phyloP scores from a whole-genome alignment of 352 stramenopile genomes.

The Phytophthora brassicae region DNA sequence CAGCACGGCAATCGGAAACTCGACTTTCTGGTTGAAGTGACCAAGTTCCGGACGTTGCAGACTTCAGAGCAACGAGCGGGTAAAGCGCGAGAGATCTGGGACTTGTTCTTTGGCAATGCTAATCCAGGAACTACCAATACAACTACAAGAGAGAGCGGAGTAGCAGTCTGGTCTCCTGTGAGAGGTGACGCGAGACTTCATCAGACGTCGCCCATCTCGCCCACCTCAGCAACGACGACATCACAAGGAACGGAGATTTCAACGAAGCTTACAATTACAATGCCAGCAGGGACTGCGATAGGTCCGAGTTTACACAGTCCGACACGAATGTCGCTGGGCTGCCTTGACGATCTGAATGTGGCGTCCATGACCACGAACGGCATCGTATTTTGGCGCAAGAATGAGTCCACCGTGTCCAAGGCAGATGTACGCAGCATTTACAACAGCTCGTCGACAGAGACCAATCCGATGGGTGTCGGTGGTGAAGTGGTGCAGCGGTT shows the following conservation, averaged over 20 bases:
- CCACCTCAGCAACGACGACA: slow-evolving; percentile 19
- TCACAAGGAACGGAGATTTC: slow-evolving; percentile 29
- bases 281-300: not conserved
- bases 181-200: slow-evolving; percentile 15
- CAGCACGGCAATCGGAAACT: slow-evolving; percentile 64
- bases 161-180: slow-evolving; percentile 26
- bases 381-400: slow-evolving; percentile 67
- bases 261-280: not conserved
- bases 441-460: slow-evolving; percentile 39
- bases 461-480: slow-evolving; percentile 47
- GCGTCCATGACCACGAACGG: slow-evolving; percentile 62
- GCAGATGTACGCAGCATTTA: slow-evolving; percentile 44
- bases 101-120: slow-evolving; percentile 45
- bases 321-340: slow-evolving; percentile 46
- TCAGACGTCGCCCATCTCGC: slow-evolving; percentile 27
- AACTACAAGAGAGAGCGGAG: slow-evolving; percentile 4
- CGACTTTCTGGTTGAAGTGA: slow-evolving; percentile 75
- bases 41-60: slow-evolving; percentile 59
- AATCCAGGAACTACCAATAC: not conserved
- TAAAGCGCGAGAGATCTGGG: slow-evolving; percentile 64
- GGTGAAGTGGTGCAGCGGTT: slow-evolving; percentile 65
- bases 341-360: slow-evolving; percentile 60
- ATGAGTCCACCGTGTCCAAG: slow-evolving; percentile 40
- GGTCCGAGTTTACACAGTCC: slow-evolving; percentile 14
- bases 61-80: slow-evolving; percentile 42